phyloP scores from a whole-genome alignment of 2,329 filamentous ascomycete species.

The Colletotrichum zoysiae region DNA sequence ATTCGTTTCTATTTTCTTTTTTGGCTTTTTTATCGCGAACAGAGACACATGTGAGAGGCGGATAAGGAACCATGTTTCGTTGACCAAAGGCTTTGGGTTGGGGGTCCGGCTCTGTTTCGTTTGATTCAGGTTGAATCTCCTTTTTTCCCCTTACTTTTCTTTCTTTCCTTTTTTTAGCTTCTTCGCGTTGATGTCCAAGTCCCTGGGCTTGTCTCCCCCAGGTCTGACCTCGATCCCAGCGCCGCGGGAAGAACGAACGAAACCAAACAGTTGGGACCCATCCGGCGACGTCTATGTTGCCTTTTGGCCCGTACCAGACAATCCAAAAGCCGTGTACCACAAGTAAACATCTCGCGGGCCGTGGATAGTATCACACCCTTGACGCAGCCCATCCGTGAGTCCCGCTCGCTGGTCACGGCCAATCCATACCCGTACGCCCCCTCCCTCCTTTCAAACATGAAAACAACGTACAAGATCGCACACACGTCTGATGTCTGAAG shows the following conservation, averaged over 20 bases:
- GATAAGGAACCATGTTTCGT: background rate
- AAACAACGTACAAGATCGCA: background rate
- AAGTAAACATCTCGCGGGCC: background rate
- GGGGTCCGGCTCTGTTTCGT: no score
- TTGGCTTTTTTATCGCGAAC: background rate
- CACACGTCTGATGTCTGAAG: background rate
- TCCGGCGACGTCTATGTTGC: background rate
- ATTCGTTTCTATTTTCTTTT: background rate
- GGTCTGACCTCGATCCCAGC: conserved; percentile 30
- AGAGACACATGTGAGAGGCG: conserved; percentile 11
- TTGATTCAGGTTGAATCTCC: background rate
- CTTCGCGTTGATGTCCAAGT: background rate
- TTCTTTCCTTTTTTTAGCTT: background rate
- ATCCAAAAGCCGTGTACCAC: background rate
- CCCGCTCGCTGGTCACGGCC: background rate
- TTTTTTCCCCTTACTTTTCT: background rate
- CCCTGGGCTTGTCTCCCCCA: conserved; percentile 33
- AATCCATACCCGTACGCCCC: background rate
- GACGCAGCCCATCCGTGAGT: background rate
- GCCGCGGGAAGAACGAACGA: conserved; percentile 11
- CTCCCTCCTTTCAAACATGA: background rate
- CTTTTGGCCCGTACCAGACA: no score
- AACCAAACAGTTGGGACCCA: conserved; percentile 8
- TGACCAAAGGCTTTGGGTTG: no score
- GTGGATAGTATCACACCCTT: background rate